Base-by-base conservation (phyloP, 2,329 filamentous ascomycete species). In the Aureobasidium sp. region DNA sequence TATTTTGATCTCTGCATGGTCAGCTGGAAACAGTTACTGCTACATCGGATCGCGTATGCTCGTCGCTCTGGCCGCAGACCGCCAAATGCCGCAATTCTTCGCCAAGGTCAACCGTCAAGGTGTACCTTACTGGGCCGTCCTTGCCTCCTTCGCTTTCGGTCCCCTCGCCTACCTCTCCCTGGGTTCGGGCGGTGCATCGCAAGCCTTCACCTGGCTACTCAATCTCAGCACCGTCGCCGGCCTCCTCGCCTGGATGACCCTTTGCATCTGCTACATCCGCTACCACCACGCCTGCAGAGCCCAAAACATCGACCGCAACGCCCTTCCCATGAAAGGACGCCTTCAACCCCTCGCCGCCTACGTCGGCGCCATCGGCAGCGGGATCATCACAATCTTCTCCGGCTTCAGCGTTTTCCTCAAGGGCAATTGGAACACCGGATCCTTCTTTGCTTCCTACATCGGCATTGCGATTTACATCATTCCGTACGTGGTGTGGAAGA, bases 1-100 rank as follows among this genome's bases (percentile, higher is more conserved):
- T 39, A 86, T 93, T 66, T 79, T 91, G 66, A 87, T 86, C 0
- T 87, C 85, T 0, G 87, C 86, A 0, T 87, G 84, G 76, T 89
- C 86, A 0, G 80, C 87, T 0, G 84, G 82, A 0, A 91, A 90
- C 67, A 75, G 75, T 1, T 75, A 75, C 67, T 75, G 73, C 68
- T 77, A 74, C 44, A 76, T 82, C 1, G 84, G 83, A 31, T 84
- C 83, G 0, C 79, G 85, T 50, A 82, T 84, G 37, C 74, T 86
- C 5, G 83, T 84, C 65, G 82, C 80, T 4, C 74, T 87, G 60
- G 84, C 84, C 0, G 77, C 84, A 15, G 83, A 85, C 70, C 74
- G 75, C 22, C 83, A 86, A 64, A 81, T 85, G 0, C 84, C 84
- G 0, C 75, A 77, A 48, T 68, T 85, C 65, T 85, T 85, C 67